Evolutionary conservation across 768 basidiomycete species (phyloP), one percentile per base, ranked within the genome.

Genomic region (Lentinula sp.): DNA sequence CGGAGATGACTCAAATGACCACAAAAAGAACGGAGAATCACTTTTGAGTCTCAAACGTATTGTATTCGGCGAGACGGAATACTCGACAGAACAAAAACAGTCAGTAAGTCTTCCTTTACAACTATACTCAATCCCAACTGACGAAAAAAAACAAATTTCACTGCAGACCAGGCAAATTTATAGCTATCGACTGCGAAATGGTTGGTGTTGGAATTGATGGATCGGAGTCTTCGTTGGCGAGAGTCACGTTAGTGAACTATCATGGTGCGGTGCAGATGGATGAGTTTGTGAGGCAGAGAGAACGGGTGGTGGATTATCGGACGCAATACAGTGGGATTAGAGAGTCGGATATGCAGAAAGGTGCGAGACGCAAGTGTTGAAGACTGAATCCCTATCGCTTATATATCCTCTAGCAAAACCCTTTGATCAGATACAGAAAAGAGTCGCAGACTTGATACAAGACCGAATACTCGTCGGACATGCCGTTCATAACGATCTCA

Each of bases 151-250:
- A 34, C 50, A 28, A 28, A 28, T 28, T 4, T 28, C 52, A 52
- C 18, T 58, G 11, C n/a, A 86, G 87, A 51, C 83, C 84, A 4
- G 89, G 89, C 52, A 87, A 83, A 68, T 89, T 89, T 64, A 75
- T 97, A 46, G 86, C 93, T 0, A 76, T 99, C 32, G 96, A 99
- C 73, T 98, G 96, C 67, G 96, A 98, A 73, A 97, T 98, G 94
- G 95, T 98, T 10, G 95, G 95, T 4, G 83, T 96, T n/a, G 94
- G 94, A 0, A 79, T 84, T n/a, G 80, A 87, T 28, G 93, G 92
- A 21, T 73, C 73, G 2, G 93, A 96, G 70, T 93, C 91, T 0
- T 87, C 89, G 0, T 80, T 97, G 13, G 95, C 94, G 1, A 86
- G 95, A 35, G 91, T 96, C 64, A 91, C 89, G 55, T 70, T 97